These are phyloP conservation scores for Phytophthora pini DNA, from an alignment of 352 stramenopile species.

Conservation along the genomic window DNA sequence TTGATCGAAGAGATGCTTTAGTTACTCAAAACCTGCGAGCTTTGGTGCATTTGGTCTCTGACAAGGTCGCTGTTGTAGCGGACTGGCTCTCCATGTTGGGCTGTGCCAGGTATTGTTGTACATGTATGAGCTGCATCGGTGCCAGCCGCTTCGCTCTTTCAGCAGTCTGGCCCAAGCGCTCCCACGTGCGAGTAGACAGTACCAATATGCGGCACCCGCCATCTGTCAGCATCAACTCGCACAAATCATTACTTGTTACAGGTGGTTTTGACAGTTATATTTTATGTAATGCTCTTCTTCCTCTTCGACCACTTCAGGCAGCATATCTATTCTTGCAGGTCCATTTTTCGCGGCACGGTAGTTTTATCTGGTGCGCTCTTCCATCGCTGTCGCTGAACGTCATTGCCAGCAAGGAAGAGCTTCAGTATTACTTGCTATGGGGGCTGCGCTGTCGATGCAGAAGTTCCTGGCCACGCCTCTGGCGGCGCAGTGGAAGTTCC, in stretches of 20 bases:
- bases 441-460: constrained; percentile 33
- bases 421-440: constrained; percentile 12
- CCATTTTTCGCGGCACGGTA: background rate
- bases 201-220: background rate
- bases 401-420: background rate
- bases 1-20: background rate
- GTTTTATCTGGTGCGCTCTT: constrained; percentile 5
- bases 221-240: background rate
- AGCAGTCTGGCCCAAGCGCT: constrained; percentile 13
- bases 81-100: constrained; percentile 7
- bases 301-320: background rate
- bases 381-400: constrained; percentile 2
- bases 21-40: no score
- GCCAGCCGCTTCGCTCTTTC: constrained; percentile 15
- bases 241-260: background rate
- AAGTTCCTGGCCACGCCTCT: constrained; percentile 45
- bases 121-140: background rate
- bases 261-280: background rate
- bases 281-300: background rate
- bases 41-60: constrained; percentile 1
- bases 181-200: constrained; percentile 17
- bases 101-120: no score
- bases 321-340: background rate
- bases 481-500: constrained; percentile 49
- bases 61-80: constrained; percentile 4